Evolutionary conservation across 305 asterid genomes (phyloP), one percentile per base, ranked within the genome.

Genomic region (Plantago rigida): DNA sequence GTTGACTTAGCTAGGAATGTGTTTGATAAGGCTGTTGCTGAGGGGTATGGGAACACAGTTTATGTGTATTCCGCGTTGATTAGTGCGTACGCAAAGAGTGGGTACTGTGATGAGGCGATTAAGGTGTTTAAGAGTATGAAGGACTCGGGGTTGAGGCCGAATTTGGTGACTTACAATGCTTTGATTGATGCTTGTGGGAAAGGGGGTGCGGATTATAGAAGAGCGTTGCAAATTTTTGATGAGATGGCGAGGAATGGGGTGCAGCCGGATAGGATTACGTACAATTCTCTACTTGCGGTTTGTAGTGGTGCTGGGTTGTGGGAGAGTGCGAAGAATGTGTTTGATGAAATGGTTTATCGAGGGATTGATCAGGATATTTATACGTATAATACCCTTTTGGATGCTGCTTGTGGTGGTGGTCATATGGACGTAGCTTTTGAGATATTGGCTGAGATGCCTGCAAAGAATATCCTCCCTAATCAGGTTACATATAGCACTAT

Each of bases 241-340:
- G 93, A 91, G 17, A 86, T 91, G 95, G 59, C 84, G 68, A 71
- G 64, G 42, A 86, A 76, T 39, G 83, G 96, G 60, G 88, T 91
- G 41, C 84, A 79, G 15, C 98, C 96, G 0, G 96, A 91, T 78
- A 79, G 95, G 79, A 88, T 91, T 14, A 91, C 96, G n/a, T 91
- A 82, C 75, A 91, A 91, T 63, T 88, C 96, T 3, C 87, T 91
- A 51, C 87, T 91, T 51, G 96, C 96, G 0, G 95, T 91, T 57
- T 91, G 96, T 65, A 84, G 96, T 68, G 98, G 96, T 19, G 95
- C 90, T 0, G 95, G 96, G 28, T 68, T 86, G 69, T 88, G 98
- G 96, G 91, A 84, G 9, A 77, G 71, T 3, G 95, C 96, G 0
- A 81, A 68, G 71, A 59, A 68, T 45, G 72, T 88, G 84, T 88